Conservation (phyloP, 208 protist species). For the Porcisia hertigi region DNA sequence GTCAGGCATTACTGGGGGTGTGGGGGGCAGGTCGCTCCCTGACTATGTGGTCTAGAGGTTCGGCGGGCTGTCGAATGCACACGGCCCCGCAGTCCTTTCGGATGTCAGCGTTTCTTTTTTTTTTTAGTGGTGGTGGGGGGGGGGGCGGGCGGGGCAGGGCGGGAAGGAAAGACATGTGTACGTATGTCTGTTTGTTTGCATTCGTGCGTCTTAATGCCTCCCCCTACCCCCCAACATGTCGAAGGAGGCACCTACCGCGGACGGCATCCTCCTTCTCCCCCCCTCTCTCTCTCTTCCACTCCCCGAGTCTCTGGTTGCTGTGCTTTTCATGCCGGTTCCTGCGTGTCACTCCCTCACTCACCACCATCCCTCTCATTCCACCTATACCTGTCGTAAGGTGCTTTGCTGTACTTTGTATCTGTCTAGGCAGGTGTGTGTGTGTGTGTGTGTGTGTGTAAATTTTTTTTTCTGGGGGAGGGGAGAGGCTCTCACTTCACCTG, state of each 20-base stretch:
- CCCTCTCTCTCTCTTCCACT: neutral
- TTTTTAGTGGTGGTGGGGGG: neutral
- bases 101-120: neutral
- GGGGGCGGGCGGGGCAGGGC: neutral
- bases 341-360: too few relatives aligned
- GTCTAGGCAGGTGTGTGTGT: too few relatives aligned
- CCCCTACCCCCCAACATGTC: too few relatives aligned
- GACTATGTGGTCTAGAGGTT: neutral
- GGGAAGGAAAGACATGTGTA: neutral
- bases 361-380: too few relatives aligned
- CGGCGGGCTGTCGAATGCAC: neutral
- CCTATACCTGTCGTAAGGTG: too few relatives aligned
- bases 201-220: too few relatives aligned
- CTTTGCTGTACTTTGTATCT: too few relatives aligned
- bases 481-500: too few relatives aligned
- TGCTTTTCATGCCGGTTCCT: too few relatives aligned
- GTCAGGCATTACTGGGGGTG: neutral
- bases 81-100: neutral
- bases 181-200: neutral
- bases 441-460: too few relatives aligned
- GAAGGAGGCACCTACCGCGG: neutral
- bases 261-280: neutral
- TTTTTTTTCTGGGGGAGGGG: too few relatives aligned
- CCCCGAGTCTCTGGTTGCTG: neutral
- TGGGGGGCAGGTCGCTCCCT: neutral